A percentile compares a stretch with the other conserved stretches of the same genome.
Evolutionary conservation across 2,329 filamentous ascomycete species (phyloP).

Genomic region (Coccinonectria pachysandricola): DNA sequence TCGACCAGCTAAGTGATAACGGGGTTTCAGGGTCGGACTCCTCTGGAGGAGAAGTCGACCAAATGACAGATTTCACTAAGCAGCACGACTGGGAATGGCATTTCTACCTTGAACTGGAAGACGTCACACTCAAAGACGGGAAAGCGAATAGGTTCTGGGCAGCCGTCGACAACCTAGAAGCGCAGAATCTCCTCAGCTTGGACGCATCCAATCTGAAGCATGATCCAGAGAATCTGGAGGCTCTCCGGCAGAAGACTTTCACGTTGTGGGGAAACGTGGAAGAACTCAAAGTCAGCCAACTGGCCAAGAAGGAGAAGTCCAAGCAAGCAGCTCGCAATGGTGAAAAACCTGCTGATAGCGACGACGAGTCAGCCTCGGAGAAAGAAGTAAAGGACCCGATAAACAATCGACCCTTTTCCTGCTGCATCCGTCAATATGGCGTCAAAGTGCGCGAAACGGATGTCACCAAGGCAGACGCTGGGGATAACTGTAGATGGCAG

Average conservation of each 20-base stretch:
- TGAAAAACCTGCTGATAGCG: constrained; percentile 28
- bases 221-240: constrained; percentile 35
- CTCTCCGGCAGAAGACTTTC: constrained; percentile 61
- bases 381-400: too few relatives aligned
- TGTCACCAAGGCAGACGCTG: constrained; percentile 33
- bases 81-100: constrained; percentile 64
- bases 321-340: constrained; percentile 16
- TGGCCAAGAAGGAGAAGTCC: constrained; percentile 19
- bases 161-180: constrained; percentile 50
- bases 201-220: constrained; percentile 45
- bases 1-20: constrained; percentile 38
- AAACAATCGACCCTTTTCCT: constrained; percentile 53
- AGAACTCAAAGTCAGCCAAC: constrained; percentile 46
- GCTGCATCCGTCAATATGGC: constrained; percentile 64
- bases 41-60: constrained; percentile 16
- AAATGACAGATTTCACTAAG: constrained; percentile 13
- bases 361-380: constrained; percentile 12
- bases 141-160: constrained; percentile 49
- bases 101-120: constrained; percentile 71
- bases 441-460: constrained; percentile 35
- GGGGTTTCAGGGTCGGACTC: constrained; percentile 15
- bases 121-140: constrained; percentile 33
- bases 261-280: constrained; percentile 79
- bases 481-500: constrained; percentile 43
- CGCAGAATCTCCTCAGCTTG: constrained; percentile 36